phyloP scores from a whole-genome alignment of 1,139 yeast species.

The Sugiyamaella japonica region DNA sequence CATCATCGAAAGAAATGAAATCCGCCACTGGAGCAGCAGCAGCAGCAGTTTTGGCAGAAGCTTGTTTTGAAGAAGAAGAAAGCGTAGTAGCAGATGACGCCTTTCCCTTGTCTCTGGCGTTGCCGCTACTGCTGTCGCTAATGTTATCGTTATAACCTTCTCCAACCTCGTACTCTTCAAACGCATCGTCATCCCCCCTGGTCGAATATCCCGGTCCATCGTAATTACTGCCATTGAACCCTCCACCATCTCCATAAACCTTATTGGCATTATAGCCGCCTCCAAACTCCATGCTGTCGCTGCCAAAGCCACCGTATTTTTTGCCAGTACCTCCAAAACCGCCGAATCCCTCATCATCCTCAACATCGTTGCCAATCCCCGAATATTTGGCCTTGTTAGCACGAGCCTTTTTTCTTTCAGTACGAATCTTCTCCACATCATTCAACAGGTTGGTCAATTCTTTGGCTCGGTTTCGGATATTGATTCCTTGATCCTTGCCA shows the following conservation, averaged over 20 bases:
- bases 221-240: slow-evolving; percentile 50
- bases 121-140: neutral
- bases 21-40: slow-evolving; percentile 26
- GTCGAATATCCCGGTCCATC: slow-evolving; percentile 37
- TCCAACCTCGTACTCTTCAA: slow-evolving; percentile 54
- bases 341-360: slow-evolving; percentile 38
- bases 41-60: slow-evolving; percentile 5
- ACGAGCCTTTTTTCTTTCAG: slow-evolving; percentile 76
- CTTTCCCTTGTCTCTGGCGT: slow-evolving; percentile 4
- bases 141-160: slow-evolving; percentile 20
- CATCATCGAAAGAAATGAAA: slow-evolving; percentile 31
- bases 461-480: slow-evolving; percentile 89
- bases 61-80: neutral
- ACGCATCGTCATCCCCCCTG: slow-evolving; percentile 34
- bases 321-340: slow-evolving; percentile 45
- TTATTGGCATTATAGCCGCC: slow-evolving; percentile 46
- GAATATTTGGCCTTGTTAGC: slow-evolving; percentile 62
- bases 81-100: neutral
- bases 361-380: slow-evolving; percentile 45
- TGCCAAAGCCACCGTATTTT: slow-evolving; percentile 45
- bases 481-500: slow-evolving; percentile 95
- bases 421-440: slow-evolving; percentile 74
- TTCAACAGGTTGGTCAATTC: slow-evolving; percentile 67
- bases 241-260: slow-evolving; percentile 81
- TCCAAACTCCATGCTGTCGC: slow-evolving; percentile 38